These are phyloP conservation scores for Podospora conica DNA, from an alignment of 495 filamentous ascomycete genomes.

Conservation along the genomic window DNA sequence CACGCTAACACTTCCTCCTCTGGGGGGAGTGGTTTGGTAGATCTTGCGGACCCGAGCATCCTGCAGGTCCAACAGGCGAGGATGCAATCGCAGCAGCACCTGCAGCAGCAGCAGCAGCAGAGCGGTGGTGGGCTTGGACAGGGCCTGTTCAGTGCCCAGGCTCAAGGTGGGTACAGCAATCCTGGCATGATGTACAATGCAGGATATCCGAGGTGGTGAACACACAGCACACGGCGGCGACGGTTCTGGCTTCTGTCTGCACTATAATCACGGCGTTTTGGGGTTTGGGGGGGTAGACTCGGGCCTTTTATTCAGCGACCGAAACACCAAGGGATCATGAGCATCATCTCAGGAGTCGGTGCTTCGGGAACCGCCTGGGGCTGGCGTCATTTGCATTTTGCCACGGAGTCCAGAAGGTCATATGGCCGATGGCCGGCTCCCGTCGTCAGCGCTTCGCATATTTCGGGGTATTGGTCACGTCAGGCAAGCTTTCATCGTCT, in stretches of 20 bases:
- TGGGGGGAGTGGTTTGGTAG: conserved; percentile 93
- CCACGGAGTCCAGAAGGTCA: conserved; percentile 5
- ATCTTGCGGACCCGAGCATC: conserved; percentile 99
- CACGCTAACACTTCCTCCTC: conserved; percentile 99
- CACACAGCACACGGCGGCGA: not conserved
- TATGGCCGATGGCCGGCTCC: conserved; percentile 7
- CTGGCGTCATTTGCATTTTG: conserved; percentile 33
- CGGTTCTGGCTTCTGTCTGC: conserved; percentile 19
- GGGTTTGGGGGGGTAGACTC: not conserved
- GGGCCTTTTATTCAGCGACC: not conserved
- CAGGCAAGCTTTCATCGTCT: conserved; percentile 62
- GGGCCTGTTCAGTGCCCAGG: conserved; percentile 82
- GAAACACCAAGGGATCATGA: conserved; percentile 12
- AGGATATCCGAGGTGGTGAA: conserved; percentile 68
- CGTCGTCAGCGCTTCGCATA: conserved; percentile 20
- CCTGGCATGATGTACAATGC: conserved; percentile 80
- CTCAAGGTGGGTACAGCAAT: conserved; percentile 98
- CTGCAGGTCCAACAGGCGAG: conserved; percentile 98
- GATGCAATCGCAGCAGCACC: conserved; percentile 85
- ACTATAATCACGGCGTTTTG: conserved; percentile 8
- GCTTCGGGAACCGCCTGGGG: conserved; percentile 15
- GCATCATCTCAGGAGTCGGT: conserved; percentile 20
- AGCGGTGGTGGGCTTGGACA: conserved; percentile 74
- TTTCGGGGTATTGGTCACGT: conserved; percentile 40
- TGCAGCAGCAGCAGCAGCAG: conserved; percentile 63